These are phyloP conservation scores for Aspergillus sp. DNA, from an alignment of 2,329 filamentous ascomycete species.

Conservation along the genomic window DNA sequence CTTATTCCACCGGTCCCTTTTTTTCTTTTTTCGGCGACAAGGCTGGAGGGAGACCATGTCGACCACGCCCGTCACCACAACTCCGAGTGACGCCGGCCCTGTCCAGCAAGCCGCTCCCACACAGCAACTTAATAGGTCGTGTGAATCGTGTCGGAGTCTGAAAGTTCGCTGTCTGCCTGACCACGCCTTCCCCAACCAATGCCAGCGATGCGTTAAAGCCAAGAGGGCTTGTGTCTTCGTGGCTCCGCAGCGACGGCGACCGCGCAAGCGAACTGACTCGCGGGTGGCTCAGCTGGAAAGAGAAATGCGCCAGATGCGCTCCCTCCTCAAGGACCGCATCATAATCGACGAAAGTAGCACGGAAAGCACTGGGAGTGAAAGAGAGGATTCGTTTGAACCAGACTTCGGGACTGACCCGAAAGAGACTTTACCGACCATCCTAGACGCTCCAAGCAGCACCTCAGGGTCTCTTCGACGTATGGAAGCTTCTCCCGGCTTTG, in stretches of 20 bases:
- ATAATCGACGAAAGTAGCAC: constrained; percentile 26
- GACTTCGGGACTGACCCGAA: constrained; percentile 23
- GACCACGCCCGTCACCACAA: constrained; percentile 19
- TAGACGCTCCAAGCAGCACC: constrained; percentile 22
- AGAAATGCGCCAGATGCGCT: constrained; percentile 40
- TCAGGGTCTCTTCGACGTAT: constrained; percentile 21
- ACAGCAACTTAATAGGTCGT: constrained; percentile 36
- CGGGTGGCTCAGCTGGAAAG: constrained; percentile 37
- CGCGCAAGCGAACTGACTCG: constrained; percentile 38
- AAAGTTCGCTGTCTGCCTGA: constrained; percentile 39
- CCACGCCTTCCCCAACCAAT: constrained; percentile 31
- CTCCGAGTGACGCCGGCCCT: constrained; percentile 18
- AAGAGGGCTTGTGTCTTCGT: constrained; percentile 36
- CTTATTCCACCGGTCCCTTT: background rate
- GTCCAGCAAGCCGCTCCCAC: constrained; percentile 20
- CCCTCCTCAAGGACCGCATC: constrained; percentile 33
- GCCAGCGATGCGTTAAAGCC: constrained; percentile 37
- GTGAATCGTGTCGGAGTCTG: constrained; percentile 37
- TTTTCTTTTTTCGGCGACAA: background rate
- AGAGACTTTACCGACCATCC: constrained; percentile 17
- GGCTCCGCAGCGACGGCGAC: constrained; percentile 36
- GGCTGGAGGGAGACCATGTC: constrained; percentile 22
- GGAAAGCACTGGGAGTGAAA: constrained; percentile 28
- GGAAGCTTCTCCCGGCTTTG: constrained; percentile 27
- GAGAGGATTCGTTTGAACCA: constrained; percentile 20